These are phyloP conservation scores for Colletotrichum liriopes DNA, from an alignment of 2,329 filamentous ascomycete genomes.

Conservation along the genomic window DNA sequence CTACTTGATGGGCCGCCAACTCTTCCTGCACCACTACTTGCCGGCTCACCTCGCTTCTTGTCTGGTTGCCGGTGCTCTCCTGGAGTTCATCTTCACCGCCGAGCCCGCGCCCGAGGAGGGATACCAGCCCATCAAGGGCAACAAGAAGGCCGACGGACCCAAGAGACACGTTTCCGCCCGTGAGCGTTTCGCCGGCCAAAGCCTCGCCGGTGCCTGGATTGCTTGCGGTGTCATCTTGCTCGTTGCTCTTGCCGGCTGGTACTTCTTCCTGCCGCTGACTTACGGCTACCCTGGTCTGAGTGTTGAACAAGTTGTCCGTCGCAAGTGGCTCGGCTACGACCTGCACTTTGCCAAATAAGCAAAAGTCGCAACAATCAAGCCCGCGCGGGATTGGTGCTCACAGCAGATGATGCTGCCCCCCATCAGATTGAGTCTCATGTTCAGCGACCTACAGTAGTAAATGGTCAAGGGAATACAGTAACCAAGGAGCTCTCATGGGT, in stretches of 20 bases:
- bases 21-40: conserved; percentile 98
- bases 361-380: conserved; percentile 17
- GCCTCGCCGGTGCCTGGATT: conserved; percentile 83
- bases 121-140: conserved; percentile 61
- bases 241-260: conserved; percentile 82
- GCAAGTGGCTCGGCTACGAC: conserved; percentile 98
- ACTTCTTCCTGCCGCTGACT: conserved; percentile 94
- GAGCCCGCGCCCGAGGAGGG: conserved; percentile 77
- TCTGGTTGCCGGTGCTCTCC: conserved; percentile 89
- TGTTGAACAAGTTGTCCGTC: conserved; percentile 82
- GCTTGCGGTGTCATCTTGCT: conserved; percentile 80
- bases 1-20: conserved; percentile 97
- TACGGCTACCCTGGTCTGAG: conserved; percentile 93
- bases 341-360: conserved; percentile 97
- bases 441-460: background rate
- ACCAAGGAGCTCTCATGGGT: conserved; percentile 3
- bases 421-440: conserved; percentile 20
- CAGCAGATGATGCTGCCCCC: conserved; percentile 20
- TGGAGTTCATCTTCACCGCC: conserved; percentile 97
- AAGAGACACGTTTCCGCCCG: conserved; percentile 82
- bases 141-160: conserved; percentile 60
- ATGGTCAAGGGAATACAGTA: conserved; percentile 28
- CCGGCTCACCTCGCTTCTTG: conserved; percentile 93
- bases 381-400: background rate
- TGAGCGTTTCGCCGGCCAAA: conserved; percentile 86